Base-by-base conservation (phyloP, 1,284 basidiomycete species). In the Wallemia ichthyophaga region DNA sequence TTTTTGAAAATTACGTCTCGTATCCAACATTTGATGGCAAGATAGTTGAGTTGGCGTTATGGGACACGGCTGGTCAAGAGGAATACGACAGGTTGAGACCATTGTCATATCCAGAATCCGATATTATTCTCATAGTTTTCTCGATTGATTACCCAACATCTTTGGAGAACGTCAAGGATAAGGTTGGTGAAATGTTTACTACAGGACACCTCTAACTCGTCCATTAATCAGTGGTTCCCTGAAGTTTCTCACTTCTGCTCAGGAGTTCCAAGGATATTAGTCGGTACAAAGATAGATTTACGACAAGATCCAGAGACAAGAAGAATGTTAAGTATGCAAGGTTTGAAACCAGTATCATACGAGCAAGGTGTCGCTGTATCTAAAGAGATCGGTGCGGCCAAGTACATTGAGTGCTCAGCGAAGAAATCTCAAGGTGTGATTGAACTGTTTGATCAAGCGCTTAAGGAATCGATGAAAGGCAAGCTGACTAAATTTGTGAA, bases 231-330 rank as follows among this genome's bases (percentile, higher is more conserved):
- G 86, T 98, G 92, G 92, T 87, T 82, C 70, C 89, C 91, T 26
- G 92, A 99, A 72, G 86, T 98, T 61, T 82, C 85, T 37, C 94
- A 98, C 71, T 98, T 96, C 67, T 95, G 89, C 73, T 85, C 91
- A 68, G 80, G 79, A 64, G 87, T 88, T 2, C 94, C 92, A 1
- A 76, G 92, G 62, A 80, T 98, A 64, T 77, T 98, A 27, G 85
- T 99, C 57, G 91, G 80, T 25, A 88, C 88, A 58, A 98, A 99
- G 74, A 89, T 75, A 59, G 91, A 99, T 70, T 74, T 96, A 53
- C 80, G 94, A 59, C 71, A 76, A 57, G 92, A 96, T 71, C 79
- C 83, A 26, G 82, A 85, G 64, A 91, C 88, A 53, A 76, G 81
- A 63, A 79, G 85, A n/a, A 85, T 96, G 78, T 78, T 99, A 64